Base-by-base conservation (phyloP, 352 stramenopile genomes). In the Aphanomyces euteiches region DNA sequence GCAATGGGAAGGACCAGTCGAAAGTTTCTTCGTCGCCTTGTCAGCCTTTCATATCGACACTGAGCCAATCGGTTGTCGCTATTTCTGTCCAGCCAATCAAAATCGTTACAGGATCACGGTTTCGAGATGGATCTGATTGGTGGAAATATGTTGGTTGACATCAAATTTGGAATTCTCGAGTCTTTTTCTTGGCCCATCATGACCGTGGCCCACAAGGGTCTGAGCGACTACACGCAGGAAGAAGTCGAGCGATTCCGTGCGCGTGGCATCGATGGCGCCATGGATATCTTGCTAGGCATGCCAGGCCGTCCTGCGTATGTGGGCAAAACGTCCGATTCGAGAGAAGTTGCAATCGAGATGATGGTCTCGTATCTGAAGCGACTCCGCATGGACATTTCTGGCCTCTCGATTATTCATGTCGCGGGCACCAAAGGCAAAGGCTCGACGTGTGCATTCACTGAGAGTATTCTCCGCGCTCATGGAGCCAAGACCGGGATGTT, bases 401-500 rank as follows among this genome's bases (percentile, higher is more conserved):
- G 87, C 64, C 78, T 93, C 43, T 91, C 84, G 40, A 82, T 96
- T 12, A 73, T 99, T 34, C 95, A 98, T 73, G 84, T 99, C 12
- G 93, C 95, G 2, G 96, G 96, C n/a, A 98, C 96, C 17, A 99
- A 99, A 75, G 95, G 96, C 34, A 99, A 98, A 69, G 96, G 95
- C 50, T 98, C 90, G 3, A 98, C 90, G 5, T 90, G 84, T 64
- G 84, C 84, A 48, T 94, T 94, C 82, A 82, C 87, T 19, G 88
- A 96, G 65, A 81, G 85, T 40, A 92, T 94, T 17, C 75, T 96
- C 47, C 84, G 87, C 5, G 73, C 84, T 45, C 75, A 85, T 47
- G 88, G 89, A 15, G 89, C 89, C 74, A 92, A 90, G 73, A 96
- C 89, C 7, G 89, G 87, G 1, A 77, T 99, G 19, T 99, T 98